These are phyloP conservation scores for Penicillium sclerotiorum DNA, from an alignment of 2,329 filamentous ascomycete genomes.

Conservation along the genomic window DNA sequence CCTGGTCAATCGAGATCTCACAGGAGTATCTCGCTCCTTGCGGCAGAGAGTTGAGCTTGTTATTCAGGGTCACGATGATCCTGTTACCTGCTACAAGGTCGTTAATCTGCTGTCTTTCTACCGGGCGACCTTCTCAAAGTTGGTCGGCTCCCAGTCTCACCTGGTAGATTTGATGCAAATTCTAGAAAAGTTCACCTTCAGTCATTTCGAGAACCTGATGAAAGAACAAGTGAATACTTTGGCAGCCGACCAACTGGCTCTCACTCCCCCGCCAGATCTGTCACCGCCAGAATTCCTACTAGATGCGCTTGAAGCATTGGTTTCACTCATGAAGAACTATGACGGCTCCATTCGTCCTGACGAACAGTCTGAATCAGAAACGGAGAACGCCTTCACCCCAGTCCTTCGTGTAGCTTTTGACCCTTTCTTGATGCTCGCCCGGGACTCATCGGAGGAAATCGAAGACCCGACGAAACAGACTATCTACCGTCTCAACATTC, in stretches of 20 bases:
- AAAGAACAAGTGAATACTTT: constrained; percentile 70
- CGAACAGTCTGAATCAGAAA: constrained; percentile 51
- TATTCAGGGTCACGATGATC: constrained; percentile 88
- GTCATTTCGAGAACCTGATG: constrained; percentile 80
- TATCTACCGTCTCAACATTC: constrained; percentile 52
- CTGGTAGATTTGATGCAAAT: constrained; percentile 69
- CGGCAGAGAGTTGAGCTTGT: constrained; percentile 88
- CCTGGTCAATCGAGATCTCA: constrained; percentile 82
- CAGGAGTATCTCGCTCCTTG: constrained; percentile 79
- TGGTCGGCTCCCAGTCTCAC: constrained; percentile 70
- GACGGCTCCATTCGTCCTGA: constrained; percentile 70
- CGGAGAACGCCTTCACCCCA: constrained; percentile 70
- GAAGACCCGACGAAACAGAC: constrained; percentile 48
- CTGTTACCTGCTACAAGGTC: constrained; percentile 84
- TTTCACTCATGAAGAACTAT: constrained; percentile 79
- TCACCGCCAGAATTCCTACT: constrained; percentile 77
- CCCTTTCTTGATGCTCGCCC: constrained; percentile 72
- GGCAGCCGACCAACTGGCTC: constrained; percentile 71
- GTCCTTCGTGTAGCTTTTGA: constrained; percentile 80
- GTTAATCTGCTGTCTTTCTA: constrained; percentile 91
- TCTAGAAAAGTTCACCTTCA: constrained; percentile 74
- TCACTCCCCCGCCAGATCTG: constrained; percentile 71
- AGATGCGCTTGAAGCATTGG: constrained; percentile 77
- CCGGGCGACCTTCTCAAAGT: constrained; percentile 76
- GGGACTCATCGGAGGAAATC: constrained; percentile 54